Evolutionary conservation across 805 yeast genomes (phyloP).

Genomic region (Lachancea dasiensis): DNA sequence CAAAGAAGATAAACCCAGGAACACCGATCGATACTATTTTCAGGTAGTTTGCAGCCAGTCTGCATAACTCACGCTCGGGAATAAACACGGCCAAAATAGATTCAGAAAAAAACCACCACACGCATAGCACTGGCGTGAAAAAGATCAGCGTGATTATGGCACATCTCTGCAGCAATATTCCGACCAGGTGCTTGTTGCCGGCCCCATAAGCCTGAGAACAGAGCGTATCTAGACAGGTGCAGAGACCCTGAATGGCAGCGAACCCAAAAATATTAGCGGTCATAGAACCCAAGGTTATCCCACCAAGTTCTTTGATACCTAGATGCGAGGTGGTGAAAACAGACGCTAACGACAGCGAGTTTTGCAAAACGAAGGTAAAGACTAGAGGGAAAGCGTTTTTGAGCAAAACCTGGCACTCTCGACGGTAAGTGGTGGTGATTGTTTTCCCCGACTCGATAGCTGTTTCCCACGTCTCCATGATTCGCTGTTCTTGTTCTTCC

Average conservation of each 20-base stretch:
- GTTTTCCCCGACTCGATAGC: conserved; percentile 28
- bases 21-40: conserved; percentile 53
- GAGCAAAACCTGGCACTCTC: conserved; percentile 38
- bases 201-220: conserved; percentile 78
- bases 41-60: conserved; percentile 54
- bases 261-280: conserved; percentile 72
- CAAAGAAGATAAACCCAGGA: conserved; percentile 67
- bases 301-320: conserved; percentile 67
- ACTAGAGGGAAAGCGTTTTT: conserved; percentile 56
- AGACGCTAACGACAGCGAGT: conserved; percentile 68
- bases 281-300: conserved; percentile 70
- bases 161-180: conserved; percentile 64
- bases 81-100: conserved; percentile 40
- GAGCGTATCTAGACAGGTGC: conserved; percentile 73
- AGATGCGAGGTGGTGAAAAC: conserved; percentile 72
- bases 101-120: conserved; percentile 58
- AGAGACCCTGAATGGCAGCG: conserved; percentile 68
- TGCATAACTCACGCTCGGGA: conserved; percentile 41
- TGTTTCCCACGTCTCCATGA: conserved; percentile 27
- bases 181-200: conserved; percentile 56
- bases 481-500: conserved; percentile 14
- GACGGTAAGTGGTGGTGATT: conserved; percentile 31
- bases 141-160: conserved; percentile 51
- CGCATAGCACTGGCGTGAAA: conserved; percentile 46
- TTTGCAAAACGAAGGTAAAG: conserved; percentile 62